phyloP scores from a whole-genome alignment of 2,329 filamentous ascomycete genomes.

The Alternaria alternata region DNA sequence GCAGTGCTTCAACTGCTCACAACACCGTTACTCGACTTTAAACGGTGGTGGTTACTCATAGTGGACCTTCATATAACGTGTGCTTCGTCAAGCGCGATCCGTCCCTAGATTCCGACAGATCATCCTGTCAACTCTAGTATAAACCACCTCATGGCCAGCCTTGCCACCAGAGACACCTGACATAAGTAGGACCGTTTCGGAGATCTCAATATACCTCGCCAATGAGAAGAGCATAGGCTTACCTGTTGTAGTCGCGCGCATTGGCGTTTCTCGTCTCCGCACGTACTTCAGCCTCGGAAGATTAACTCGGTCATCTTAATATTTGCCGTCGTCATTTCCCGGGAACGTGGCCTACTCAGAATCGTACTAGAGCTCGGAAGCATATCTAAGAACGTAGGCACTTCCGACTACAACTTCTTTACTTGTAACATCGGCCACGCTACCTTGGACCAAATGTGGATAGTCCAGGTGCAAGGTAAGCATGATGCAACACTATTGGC shows the following conservation, averaged over 20 bases:
- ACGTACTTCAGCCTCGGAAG: constrained; percentile 14
- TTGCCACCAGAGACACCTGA: constrained; percentile 7
- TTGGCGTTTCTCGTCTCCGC: constrained; percentile 10
- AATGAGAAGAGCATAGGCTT: constrained; percentile 3
- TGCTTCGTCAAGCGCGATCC: constrained; percentile 9
- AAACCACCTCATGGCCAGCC: background rate
- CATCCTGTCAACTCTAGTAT: background rate
- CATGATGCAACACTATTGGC: background rate
- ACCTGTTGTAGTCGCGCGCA: constrained; percentile 3
- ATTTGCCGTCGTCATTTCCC: constrained; percentile 9
- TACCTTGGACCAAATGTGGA: background rate
- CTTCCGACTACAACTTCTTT: constrained; percentile 1
- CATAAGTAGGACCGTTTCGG: constrained; percentile 3
- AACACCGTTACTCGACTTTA: constrained; percentile 8
- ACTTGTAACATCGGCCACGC: background rate
- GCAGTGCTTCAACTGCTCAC: background rate
- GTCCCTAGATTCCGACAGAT: constrained; percentile 17
- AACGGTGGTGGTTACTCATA: constrained; percentile 7
- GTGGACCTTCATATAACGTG: constrained; percentile 15
- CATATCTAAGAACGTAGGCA: background rate
- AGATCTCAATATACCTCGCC: constrained; percentile 9
- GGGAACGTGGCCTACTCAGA: background rate
- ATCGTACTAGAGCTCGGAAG: background rate
- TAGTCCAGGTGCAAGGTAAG: constrained; percentile 1
- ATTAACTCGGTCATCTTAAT: constrained; percentile 3